Base-by-base conservation (phyloP, 2,329 filamentous ascomycete genomes). In the Alternaria postmessia region DNA sequence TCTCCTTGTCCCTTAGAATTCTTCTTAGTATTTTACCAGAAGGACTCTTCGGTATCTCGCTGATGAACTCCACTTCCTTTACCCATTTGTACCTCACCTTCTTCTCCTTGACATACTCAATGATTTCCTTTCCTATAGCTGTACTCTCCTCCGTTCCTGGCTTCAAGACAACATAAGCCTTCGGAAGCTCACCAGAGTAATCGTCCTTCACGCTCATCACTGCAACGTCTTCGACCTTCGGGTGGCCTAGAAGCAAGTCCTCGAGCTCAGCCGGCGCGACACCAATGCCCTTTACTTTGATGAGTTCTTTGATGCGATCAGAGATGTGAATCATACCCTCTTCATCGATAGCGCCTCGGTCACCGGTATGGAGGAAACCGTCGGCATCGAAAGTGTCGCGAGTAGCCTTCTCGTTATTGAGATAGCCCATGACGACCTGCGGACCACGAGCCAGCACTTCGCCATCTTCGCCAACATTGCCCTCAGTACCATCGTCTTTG, bases 271-370 rank as follows among this genome's bases (percentile, higher is more conserved):
- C 87, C 0, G 88, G 88, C 7, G 87, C 85, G 7, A 89, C 85
- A 5, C 83, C 84, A 36, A 88, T 84, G 0, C 88, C 88, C 63
- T 89, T 89, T 9, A 89, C 87, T 71, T 90, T 90, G 75, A 89
- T 88, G 81, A 89, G 85, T 74, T 90, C 88, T 77, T 90, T 91
- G 72, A 90, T 86, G 0, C 87, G 82, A 67, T 90, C 87, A 1
- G 82, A 81, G 56, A 88, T 87, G 28, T 83, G 82, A 9, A 90
- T 78, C 63, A 87, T 80, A 0, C 85, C 87, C 59, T 88, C 82
- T 0, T 75, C 69, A 53, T 88, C 85, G 14, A 89, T 83, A 7
- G 78, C 72, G 2, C 87, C 88, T 42, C 85, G 81, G 54, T 88
- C 86, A 0, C 81, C 88, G 0, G 88, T 90, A 59, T 88, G 85